A percentile compares a stretch with the other conserved stretches of the same genome.
phyloP scores from a whole-genome alignment of 2,329 filamentous ascomycete species.

The Ophiosphaerella narmari region DNA sequence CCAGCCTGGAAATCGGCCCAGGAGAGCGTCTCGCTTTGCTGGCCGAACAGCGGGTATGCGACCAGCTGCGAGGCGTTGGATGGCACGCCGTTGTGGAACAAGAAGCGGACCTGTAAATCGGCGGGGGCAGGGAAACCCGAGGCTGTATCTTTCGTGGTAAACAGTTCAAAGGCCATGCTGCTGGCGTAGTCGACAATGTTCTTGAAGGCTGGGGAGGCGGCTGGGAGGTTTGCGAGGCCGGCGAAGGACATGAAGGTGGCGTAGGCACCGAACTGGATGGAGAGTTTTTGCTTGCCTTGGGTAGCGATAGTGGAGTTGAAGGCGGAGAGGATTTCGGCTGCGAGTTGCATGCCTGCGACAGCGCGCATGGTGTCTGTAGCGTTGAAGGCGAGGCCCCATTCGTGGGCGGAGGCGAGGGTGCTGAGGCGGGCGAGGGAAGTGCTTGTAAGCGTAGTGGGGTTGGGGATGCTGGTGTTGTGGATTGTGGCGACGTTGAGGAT shows the following conservation, averaged over 20 bases:
- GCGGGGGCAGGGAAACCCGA: conserved; percentile 50
- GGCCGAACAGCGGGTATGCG: conserved; percentile 66
- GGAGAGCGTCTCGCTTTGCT: conserved; percentile 58
- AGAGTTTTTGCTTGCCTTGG: conserved; percentile 48
- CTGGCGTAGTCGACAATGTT: conserved; percentile 84
- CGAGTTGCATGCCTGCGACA: conserved; percentile 55
- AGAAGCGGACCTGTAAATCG: conserved; percentile 63
- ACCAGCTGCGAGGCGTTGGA: conserved; percentile 51
- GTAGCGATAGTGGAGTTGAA: conserved; percentile 51
- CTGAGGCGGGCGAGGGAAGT: conserved; percentile 65
- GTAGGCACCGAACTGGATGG: conserved; percentile 66
- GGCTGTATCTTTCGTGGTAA: conserved; percentile 53
- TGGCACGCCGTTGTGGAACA: conserved; percentile 66
- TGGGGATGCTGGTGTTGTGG: conserved; percentile 66
- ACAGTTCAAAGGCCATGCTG: conserved; percentile 77
- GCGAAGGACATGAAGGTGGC: conserved; percentile 66
- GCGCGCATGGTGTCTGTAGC: conserved; percentile 54
- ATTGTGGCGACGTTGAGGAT: conserved; percentile 66
- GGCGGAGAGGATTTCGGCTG: conserved; percentile 51
- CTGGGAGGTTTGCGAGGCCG: conserved; percentile 58
- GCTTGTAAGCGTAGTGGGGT: conserved; percentile 63
- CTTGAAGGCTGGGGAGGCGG: conserved; percentile 66
- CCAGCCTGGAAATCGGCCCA: conserved; percentile 70
- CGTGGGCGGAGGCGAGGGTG: conserved; percentile 76
- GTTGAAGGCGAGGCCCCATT: conserved; percentile 85